Percentiles rank a stretch among this genome's conserved stretches.
These are phyloP conservation scores for Calamus simplicifolius DNA, from an alignment of 176 grass and related monocot genomes.

Conservation along the genomic window DNA sequence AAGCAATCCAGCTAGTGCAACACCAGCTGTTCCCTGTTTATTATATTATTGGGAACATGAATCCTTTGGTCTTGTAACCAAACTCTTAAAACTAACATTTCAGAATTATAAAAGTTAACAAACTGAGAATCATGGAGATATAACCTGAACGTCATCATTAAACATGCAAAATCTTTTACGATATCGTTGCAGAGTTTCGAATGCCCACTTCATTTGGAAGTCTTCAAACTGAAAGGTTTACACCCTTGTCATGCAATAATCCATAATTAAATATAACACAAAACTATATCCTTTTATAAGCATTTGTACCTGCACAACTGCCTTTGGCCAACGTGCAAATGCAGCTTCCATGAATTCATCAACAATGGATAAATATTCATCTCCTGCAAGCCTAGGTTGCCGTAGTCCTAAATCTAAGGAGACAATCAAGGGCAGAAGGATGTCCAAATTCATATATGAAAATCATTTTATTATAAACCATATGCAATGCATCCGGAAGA, in stretches of 20 bases:
- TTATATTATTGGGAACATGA: slow-evolving; percentile 13
- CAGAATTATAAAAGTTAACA: too few relatives aligned
- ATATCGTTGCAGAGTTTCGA: slow-evolving; percentile 92
- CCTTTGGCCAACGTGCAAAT: slow-evolving; percentile 90
- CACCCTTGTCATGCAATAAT: slow-evolving; percentile 1
- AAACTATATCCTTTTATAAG: neutral
- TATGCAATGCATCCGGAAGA: too few relatives aligned
- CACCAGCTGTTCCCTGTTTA: slow-evolving; percentile 85
- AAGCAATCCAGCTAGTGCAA: slow-evolving; percentile 94
- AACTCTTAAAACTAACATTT: neutral
- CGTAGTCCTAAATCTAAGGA: slow-evolving; percentile 89
- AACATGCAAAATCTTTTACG: slow-evolving; percentile 88
- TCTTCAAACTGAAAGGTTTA: slow-evolving; percentile 76
- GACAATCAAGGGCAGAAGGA: slow-evolving; percentile 22
- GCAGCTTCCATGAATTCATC: slow-evolving; percentile 99
- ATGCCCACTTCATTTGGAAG: slow-evolving; percentile 99
- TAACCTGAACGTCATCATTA: slow-evolving; percentile 90
- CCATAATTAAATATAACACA: neutral
- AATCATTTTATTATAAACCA: too few relatives aligned
- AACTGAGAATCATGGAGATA: slow-evolving; percentile 7
- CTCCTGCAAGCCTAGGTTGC: slow-evolving; percentile 89
- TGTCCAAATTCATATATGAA: neutral
- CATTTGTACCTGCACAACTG: slow-evolving; percentile 71
- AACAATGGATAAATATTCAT: slow-evolving; percentile 80
- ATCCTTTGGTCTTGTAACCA: neutral